phyloP scores from a whole-genome alignment of 2,329 filamentous ascomycete genomes.

The Hypoxylon sp. region DNA sequence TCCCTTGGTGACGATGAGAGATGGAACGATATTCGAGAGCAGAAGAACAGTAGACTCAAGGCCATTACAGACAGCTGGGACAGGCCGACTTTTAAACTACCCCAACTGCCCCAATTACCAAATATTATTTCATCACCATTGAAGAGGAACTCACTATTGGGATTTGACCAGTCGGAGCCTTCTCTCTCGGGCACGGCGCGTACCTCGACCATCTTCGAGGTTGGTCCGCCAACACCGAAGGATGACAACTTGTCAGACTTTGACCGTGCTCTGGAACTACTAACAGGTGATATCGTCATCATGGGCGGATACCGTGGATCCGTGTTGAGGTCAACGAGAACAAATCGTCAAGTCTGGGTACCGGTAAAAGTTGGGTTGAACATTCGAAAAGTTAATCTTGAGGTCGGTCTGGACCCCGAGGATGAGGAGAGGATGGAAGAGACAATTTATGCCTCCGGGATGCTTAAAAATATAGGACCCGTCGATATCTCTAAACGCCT shows the following conservation, averaged over 20 bases:
- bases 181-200: constrained; percentile 39
- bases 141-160: constrained; percentile 49
- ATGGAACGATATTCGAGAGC: constrained; percentile 84
- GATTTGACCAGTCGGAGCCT: constrained; percentile 46
- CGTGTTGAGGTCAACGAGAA: constrained; percentile 85
- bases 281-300: constrained; percentile 89
- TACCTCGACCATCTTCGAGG: constrained; percentile 39
- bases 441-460: constrained; percentile 86
- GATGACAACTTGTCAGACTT: constrained; percentile 57
- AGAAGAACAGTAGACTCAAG: constrained; percentile 90
- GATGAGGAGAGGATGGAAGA: constrained; percentile 89
- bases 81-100: constrained; percentile 80
- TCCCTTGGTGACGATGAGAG: constrained; percentile 87
- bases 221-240: constrained; percentile 41
- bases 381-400: constrained; percentile 90
- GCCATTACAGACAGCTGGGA: constrained; percentile 92
- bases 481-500: constrained; percentile 90
- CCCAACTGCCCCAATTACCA: constrained; percentile 73
- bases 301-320: constrained; percentile 94
- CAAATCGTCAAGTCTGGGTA: constrained; percentile 92
- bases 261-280: constrained; percentile 72
- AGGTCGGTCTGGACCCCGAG: constrained; percentile 84
- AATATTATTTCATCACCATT: constrained; percentile 61
- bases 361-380: constrained; percentile 94
- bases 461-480: constrained; percentile 92